Base-by-base conservation (phyloP, 768 basidiomycete genomes). In the Pulveroboletus frians region DNA sequence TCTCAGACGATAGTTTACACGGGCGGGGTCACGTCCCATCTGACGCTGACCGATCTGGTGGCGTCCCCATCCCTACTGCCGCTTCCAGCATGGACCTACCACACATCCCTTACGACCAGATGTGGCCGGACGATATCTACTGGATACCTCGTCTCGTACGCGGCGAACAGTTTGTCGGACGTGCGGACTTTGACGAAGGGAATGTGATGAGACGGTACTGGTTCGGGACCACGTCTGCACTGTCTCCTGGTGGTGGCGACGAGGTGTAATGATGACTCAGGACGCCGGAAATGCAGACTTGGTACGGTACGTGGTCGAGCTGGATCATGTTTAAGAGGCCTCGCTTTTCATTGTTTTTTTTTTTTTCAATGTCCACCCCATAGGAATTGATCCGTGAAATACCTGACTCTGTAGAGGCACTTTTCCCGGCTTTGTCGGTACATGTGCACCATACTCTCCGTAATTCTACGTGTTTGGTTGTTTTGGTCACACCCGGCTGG, bases 191-290 rank as follows among this genome's bases (percentile, higher is more conserved):
- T 18, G 90, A 92, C 56, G 80, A 81, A 59, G 90, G 91, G 72
- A 90, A 88, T 70, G 80, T 78, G 26, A 89, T 88, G 70, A 78
- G 76, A 30, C 82, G 83, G 37, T 76, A 83, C 61, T 78, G 83
- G 58, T 95, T 92, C 78, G 92, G 43, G 32, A 44, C n/a, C 43
- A 11, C 35, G n/a, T 17, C 31, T 20, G 15, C 3, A n/a, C n/a
- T n/a, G n/a, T 41, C 29, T 31, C 14, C 29, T 18, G n/a, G 3
- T 14, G 10, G 14, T 10, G 18, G 9, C 3, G 30, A 32, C 8
- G 15, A 3, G 30, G 42, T n/a, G 20, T 1, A 10, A 26, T 44
- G 32, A 26, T 4, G 21, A 26, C 23, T 6, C 4, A 7, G 29
- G 29, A 21, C 9, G 41, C 8, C 20, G 20, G 13, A 17, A 7